Base-by-base conservation (phyloP, 78 protist genomes). In the Creolimax fragrantissima region DNA sequence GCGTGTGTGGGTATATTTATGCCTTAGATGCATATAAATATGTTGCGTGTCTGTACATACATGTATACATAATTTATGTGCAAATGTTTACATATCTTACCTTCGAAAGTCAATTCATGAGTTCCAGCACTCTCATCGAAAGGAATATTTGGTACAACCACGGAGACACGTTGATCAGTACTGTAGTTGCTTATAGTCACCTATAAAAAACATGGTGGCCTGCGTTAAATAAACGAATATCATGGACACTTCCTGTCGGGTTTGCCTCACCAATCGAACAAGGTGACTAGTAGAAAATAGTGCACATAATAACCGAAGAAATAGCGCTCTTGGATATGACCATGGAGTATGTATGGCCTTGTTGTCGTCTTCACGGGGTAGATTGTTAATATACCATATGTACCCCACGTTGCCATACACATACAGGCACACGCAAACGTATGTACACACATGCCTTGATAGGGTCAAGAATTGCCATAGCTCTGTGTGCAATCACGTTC, bases 171-270 rank as follows among this genome's bases (percentile, higher is more conserved):
- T 2, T 86, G 41, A 11, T 36, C 42, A 24, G 17, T 83, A 17
- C 36, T n/a, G 24, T 41, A 94, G 91, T 94, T 88, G 44, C 3
- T 3, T 36, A 96, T 3, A 43, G 39, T 44, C 39, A 98, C 96
- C 92, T 95, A 92, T 92, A 97, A 83, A 41, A 97, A n/a, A n/a
- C n/a, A n/a, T n/a, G n/a, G n/a, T n/a, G n/a, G n/a, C n/a, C n/a
- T n/a, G n/a, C n/a, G n/a, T n/a, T n/a, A n/a, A n/a, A n/a, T n/a
- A n/a, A n/a, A n/a, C n/a, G n/a, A n/a, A n/a, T n/a, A n/a, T n/a
- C n/a, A n/a, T n/a, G n/a, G n/a, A n/a, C n/a, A n/a, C n/a, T n/a
- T n/a, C n/a, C n/a, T n/a, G n/a, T n/a, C n/a, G n/a, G n/a, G n/a
- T n/a, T n/a, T n/a, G n/a, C n/a, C n/a, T n/a, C n/a, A n/a, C n/a